phyloP scores from a whole-genome alignment of 192 early-diverging fungal species.

The Backusella tuberculispora region DNA sequence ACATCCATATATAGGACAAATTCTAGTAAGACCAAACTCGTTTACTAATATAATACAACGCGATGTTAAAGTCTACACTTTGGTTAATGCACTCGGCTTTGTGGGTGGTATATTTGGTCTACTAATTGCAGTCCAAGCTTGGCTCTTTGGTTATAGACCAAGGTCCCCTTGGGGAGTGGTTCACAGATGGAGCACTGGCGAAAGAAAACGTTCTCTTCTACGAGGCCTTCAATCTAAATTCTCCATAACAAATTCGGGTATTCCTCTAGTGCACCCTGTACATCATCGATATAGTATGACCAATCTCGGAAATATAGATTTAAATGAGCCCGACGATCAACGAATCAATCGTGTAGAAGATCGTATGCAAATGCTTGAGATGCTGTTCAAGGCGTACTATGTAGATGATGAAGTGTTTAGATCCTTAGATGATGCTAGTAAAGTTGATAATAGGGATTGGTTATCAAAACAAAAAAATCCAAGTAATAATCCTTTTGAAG shows the following conservation, averaged over 20 bases:
- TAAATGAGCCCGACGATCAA: slow-evolving; percentile 21
- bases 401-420: slow-evolving; percentile 31
- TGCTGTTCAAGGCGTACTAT: slow-evolving; percentile 33
- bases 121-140: slow-evolving; percentile 30
- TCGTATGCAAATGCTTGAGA: slow-evolving; percentile 28
- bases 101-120: slow-evolving; percentile 38
- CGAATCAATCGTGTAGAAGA: slow-evolving; percentile 26
- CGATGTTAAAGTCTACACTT: slow-evolving; percentile 32
- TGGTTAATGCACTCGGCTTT: slow-evolving; percentile 37
- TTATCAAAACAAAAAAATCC: background rate
- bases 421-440: slow-evolving; percentile 21
- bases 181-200: slow-evolving; percentile 39
- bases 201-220: slow-evolving; percentile 31
- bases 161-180: slow-evolving; percentile 42
- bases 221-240: slow-evolving; percentile 24
- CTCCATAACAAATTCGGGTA: slow-evolving; percentile 13
- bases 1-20: slow-evolving; percentile 22
- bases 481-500: background rate
- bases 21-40: slow-evolving; percentile 19
- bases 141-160: slow-evolving; percentile 39
- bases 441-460: background rate
- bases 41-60: slow-evolving; percentile 12
- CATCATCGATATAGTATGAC: slow-evolving; percentile 12
- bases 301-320: background rate
- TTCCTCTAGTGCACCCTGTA: slow-evolving; percentile 30